A percentile compares a stretch with the other conserved stretches of the same genome.
Conservation (phyloP, 768 basidiomycete genomes). For the Hygrophoropsis aurantiaca region DNA sequence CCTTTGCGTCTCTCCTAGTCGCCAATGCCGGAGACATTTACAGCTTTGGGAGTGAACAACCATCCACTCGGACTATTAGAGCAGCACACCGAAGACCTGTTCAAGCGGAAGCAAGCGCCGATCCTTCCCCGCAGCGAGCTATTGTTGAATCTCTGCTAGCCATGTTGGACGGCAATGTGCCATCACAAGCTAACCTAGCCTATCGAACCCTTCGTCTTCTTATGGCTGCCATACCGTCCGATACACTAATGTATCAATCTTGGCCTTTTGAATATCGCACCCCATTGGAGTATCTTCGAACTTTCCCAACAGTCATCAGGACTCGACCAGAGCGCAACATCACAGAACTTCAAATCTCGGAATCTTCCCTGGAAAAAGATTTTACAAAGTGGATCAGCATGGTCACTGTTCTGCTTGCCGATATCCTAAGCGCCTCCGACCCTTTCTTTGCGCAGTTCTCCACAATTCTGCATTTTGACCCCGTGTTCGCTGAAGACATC, state of each 20-base stretch:
- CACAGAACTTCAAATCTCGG: constrained; percentile 29
- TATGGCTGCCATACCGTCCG: constrained; percentile 39
- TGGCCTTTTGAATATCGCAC: constrained; percentile 42
- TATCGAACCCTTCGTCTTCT: constrained; percentile 66
- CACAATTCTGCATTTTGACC: constrained; percentile 54
- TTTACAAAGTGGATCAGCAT: constrained; percentile 65
- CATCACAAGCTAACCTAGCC: constrained; percentile 52
- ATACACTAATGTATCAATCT: constrained; percentile 22
- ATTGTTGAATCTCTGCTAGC: constrained; percentile 53
- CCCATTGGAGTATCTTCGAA: constrained; percentile 50
- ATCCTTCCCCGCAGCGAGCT: constrained; percentile 42
- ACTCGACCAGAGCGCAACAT: constrained; percentile 36
- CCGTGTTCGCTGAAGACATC: constrained; percentile 60
- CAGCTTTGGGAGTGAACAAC: constrained; percentile 56
- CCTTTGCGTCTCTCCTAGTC: constrained; percentile 67
- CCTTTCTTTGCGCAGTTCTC: constrained; percentile 70
- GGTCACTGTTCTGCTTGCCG: constrained; percentile 56
- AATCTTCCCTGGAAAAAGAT: constrained; percentile 41
- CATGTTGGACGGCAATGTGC: constrained; percentile 55
- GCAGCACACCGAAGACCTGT: constrained; percentile 29
- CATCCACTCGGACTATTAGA: constrained; percentile 41
- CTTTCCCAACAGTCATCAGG: constrained; percentile 39
- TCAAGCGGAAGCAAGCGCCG: constrained; percentile 18
- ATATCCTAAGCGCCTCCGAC: constrained; percentile 52
- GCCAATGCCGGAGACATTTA: constrained; percentile 59